Evolutionary conservation across 306 rosid genomes (phyloP), one percentile per base, ranked within the genome.

Genomic region (Malus fusca): DNA sequence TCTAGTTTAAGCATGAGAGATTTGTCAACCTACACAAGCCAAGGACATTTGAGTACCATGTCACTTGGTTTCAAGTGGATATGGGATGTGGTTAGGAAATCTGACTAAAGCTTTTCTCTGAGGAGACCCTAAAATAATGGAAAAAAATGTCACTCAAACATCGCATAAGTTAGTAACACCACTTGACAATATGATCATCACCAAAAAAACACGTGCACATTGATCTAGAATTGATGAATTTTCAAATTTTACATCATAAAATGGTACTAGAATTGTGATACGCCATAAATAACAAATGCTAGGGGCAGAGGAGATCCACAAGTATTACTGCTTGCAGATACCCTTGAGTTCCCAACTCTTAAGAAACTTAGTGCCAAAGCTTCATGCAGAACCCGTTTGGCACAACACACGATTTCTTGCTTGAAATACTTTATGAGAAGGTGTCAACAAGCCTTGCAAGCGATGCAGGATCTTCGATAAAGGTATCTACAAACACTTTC

Each of bases 401-500:
- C 75, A 90, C 98, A 69, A 72, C 82, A 31, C 93, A 82, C 17
- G 86, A 77, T 84, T 84, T 88, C 82, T 83, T 89, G 89, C 93
- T 80, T 18, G 98, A 89, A 80, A 96, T 81, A 61, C 86, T 77
- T 53, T 96, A 98, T 18, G 97, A 82, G 83, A 96, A 96, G 66
- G 99, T 89, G 80, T 96, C 98, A 43, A 88, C 91, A 77, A 96
- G 99, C 82, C 85, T 97, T 3, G 98, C 98, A 78, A 96, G 93
- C 68, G 93, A 80, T 43, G 91, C 87, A 40, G 98, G 98, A 71
- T 92, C 98, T 78, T 86, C 97, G 12, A 76, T 82, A 67, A 96
- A 91, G 25, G 88, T 88, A 78, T 96, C 91, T 28, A 92, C 78
- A 60, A 89, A 96, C 68, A 90, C 88, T 84, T 89, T 92, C 80